Base-by-base conservation (phyloP, 352 stramenopile species). In the Thalassiosira hispida region DNA sequence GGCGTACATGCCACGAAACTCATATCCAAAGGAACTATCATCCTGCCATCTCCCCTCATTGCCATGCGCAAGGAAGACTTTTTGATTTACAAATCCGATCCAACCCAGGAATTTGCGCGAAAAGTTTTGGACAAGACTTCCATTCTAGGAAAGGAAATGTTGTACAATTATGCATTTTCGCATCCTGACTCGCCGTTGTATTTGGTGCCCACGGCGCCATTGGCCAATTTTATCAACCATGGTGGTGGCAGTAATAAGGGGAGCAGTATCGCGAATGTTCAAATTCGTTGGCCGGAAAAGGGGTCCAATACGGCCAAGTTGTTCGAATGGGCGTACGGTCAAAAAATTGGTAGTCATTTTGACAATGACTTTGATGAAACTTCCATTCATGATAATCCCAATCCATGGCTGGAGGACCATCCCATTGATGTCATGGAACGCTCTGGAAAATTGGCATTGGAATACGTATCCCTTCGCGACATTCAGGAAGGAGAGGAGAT, bases 401-500 rank as follows among this genome's bases (percentile, higher is more conserved):
- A 83, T 67, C 60, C 75, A 1, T 83, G 75, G 75, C 56, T 83
- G 0, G 47, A 71, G 38, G 62, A 74, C 9, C 75, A 83, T 65
- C 75, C 75, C 20, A 77, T 83, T 67, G 75, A 83, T 63, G 76
- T 84, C 9, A 74, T 79, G 76, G 67, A 83, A 61, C 62, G 64
- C 20, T 73, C 57, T 61, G 75, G 75, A 16, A 83, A 71, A 42
- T 31, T 91, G 31, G 59, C 69, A 38, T 46, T 83, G 22, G 79
- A 86, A 22, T 86, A 84, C 42, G 71, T 83, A 18, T 79, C 85
- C 1, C 35, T 86, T 9, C 23, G 77, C 38, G 73, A 88, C 40
- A 91, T 91, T 79, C 8, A 77, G 14, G 44, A 82, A 22, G 72
- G 68, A 12, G 85, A 91, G 69, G 85, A 91, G 52, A 69, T 91